Evolutionary conservation across 164 flowering plant genomes (phyloP).

Genomic region (Pachysandra terminalis): DNA sequence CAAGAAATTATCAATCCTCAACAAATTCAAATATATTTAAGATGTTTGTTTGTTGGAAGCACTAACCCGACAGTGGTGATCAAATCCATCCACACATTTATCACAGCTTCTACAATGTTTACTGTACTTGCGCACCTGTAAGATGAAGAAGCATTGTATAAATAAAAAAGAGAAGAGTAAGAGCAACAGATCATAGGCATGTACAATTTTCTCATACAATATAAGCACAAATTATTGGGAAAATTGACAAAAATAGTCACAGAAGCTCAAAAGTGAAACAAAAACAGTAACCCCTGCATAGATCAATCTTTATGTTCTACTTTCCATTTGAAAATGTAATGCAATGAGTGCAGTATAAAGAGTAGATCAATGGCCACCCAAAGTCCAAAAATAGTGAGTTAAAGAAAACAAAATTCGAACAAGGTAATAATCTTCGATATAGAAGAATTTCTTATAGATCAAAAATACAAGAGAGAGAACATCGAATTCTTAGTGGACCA

Average conservation of each 20-base stretch:
- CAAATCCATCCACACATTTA: conserved; percentile 98
- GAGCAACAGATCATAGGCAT: neutral
- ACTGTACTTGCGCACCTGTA: conserved; percentile 91
- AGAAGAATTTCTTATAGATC: neutral
- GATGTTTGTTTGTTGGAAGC: neutral
- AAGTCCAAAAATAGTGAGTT: no score
- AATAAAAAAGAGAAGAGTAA: neutral
- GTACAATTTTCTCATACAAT: neutral
- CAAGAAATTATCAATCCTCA: neutral
- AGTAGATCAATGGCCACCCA: neutral
- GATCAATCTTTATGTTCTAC: neutral
- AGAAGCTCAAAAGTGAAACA: neutral
- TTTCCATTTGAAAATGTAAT: neutral
- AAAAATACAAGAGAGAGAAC: no score
- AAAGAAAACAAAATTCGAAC: neutral
- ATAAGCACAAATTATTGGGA: no score
- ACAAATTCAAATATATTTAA: neutral
- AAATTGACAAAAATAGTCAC: neutral
- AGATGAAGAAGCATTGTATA: neutral
- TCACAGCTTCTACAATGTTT: conserved; percentile 99
- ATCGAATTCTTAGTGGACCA: neutral
- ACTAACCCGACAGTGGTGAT: conserved; percentile 89
- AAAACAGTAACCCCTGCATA: neutral
- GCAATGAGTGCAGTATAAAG: neutral
- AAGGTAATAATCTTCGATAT: neutral